Evolutionary conservation across 495 filamentous ascomycete species (phyloP), one percentile per base, ranked within the genome.

Genomic region (Aspergillus kassunensis): DNA sequence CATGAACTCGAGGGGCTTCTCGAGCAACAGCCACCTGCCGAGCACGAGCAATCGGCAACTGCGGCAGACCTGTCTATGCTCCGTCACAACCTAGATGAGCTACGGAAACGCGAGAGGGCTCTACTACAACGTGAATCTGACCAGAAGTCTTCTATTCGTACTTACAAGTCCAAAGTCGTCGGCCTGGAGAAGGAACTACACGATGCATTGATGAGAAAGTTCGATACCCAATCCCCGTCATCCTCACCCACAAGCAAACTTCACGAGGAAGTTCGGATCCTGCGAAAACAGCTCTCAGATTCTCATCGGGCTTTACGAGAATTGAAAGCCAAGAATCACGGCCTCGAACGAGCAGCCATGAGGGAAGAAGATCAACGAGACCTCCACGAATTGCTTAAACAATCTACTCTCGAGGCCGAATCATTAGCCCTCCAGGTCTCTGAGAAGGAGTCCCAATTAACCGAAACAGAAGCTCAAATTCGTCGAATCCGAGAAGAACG

Each of bases 381-480:
- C 49, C 73, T 88, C 11, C 83, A 86, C 51, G 80, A 85, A 40
- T 67, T 82, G 25, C 76, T 88, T 42, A 85, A 84, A 59, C 73
- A 75, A 16, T 78, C 84, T n/a, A 87, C 83, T 36, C 70, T 86
- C 2, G 80, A 86, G 54, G 79, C 81, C 15, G 84, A 88, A 59
- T 72, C 85, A 12, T 67, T 87, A 12, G 74, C 80, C 31, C 62
- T 81, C n/a, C 77, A 83, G 58, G 66, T 84, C 13, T 72, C 73
- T 0, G 73, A 78, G 13, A 68, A 76, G 27, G 79, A 84, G 34
- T 61, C 71, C 15, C 75, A 73, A 18, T 58, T 84, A 34, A 69
- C 59, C 27, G 82, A 87, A 29, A 59, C 88, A 20, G 82, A 82
- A 45, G 53, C 68, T 12, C 76, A 82, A 36, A 56, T 85, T 5